Percentiles rank a stretch among this genome's conserved stretches.
These are phyloP conservation scores for Hymenoscyphus albidus DNA, from an alignment of 2,329 filamentous ascomycete genomes.

Conservation along the genomic window DNA sequence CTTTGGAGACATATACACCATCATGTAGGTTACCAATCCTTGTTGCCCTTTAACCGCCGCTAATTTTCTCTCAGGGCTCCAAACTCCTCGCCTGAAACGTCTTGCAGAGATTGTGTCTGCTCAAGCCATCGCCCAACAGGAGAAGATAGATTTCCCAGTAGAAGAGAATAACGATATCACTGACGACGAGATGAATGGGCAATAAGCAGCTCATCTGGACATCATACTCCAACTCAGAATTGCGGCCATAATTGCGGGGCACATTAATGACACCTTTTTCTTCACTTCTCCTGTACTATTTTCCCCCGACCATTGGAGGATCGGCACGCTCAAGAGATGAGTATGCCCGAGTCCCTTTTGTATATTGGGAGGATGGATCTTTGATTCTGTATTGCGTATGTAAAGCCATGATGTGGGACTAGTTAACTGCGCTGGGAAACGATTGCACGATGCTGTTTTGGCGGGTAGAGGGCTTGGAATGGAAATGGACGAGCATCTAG, in stretches of 20 bases:
- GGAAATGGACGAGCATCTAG: not conserved
- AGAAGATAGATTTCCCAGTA: slow-evolving; percentile 64
- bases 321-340: slow-evolving; percentile 18
- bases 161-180: slow-evolving; percentile 47
- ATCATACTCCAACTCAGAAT: slow-evolving; percentile 3
- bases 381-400: slow-evolving; percentile 25
- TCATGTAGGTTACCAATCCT: slow-evolving; percentile 65
- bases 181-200: slow-evolving; percentile 33
- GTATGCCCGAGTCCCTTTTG: slow-evolving; percentile 26
- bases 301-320: slow-evolving; percentile 27
- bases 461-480: not conserved
- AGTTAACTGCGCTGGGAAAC: slow-evolving; percentile 4
- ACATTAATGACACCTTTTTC: slow-evolving; percentile 23
- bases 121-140: slow-evolving; percentile 93
- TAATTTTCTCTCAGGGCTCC: slow-evolving; percentile 63
- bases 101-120: slow-evolving; percentile 97
- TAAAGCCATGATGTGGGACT: slow-evolving; percentile 23
- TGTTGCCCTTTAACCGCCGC: slow-evolving; percentile 21
- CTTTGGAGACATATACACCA: slow-evolving; percentile 95
- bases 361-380: slow-evolving; percentile 28
- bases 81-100: slow-evolving; percentile 91
- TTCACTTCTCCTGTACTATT: slow-evolving; percentile 33
- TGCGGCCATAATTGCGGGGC: not conserved
- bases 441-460: slow-evolving; percentile 3
- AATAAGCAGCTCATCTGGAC: slow-evolving; percentile 19